phyloP scores from a whole-genome alignment of 192 early-diverging fungal species.

The Phycomyces blakesleeanus region DNA sequence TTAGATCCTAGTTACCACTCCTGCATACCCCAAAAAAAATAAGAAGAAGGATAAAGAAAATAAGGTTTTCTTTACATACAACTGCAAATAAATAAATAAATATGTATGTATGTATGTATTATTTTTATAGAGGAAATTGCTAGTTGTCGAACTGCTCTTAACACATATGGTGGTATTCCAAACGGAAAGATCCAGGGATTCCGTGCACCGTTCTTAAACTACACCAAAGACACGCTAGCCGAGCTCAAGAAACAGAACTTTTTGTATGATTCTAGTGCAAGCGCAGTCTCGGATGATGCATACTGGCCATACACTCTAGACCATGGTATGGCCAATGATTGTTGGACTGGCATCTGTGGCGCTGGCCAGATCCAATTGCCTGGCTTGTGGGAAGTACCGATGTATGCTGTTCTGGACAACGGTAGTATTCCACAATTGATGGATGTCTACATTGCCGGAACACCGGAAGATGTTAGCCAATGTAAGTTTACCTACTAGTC shows the following conservation, averaged over 20 bases:
- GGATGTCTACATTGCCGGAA: conserved; percentile 44
- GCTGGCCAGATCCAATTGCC: conserved; percentile 23
- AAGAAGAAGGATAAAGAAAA: too few relatives aligned
- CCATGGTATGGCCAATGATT: conserved; percentile 54
- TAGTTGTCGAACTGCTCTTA: conserved; percentile 34
- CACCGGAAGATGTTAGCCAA: conserved; percentile 24
- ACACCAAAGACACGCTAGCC: conserved; percentile 39
- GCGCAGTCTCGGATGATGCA: conserved; percentile 35
- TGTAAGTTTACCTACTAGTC: conserved; percentile 39
- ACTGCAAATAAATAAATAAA: too few relatives aligned
- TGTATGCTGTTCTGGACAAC: conserved; percentile 46
- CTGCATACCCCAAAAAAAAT: neutral
- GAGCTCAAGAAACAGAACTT: conserved; percentile 36
- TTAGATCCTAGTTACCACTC: neutral
- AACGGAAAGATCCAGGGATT: conserved; percentile 52
- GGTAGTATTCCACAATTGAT: conserved; percentile 27
- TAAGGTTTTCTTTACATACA: too few relatives aligned
- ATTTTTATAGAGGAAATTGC: conserved; percentile 34
- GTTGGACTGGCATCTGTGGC: conserved; percentile 42
- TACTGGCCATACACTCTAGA: conserved; percentile 66
- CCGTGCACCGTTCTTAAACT: conserved; percentile 57
- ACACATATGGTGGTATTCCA: conserved; percentile 54
- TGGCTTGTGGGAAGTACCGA: conserved; percentile 62
- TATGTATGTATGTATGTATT: too few relatives aligned
- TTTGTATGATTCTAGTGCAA: conserved; percentile 48